These are phyloP conservation scores for Scleromitrula shiraiana DNA, from an alignment of 2,329 filamentous ascomycete genomes.

Conservation along the genomic window DNA sequence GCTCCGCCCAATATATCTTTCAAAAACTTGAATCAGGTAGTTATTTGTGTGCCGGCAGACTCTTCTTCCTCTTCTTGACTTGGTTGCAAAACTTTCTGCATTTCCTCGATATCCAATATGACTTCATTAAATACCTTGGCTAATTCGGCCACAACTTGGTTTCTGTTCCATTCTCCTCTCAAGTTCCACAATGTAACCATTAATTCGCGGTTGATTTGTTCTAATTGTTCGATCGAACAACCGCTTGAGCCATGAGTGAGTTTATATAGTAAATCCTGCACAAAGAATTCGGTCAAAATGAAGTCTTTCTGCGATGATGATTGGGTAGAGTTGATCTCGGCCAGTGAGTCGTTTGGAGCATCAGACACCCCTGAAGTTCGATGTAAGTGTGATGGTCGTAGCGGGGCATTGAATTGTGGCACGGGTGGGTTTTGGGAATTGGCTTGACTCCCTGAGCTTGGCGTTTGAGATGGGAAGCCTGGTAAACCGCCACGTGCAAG, in stretches of 20 bases:
- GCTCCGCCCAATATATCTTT: too few species aligned
- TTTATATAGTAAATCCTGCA: conserved; percentile 18
- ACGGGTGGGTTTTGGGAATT: conserved; percentile 28
- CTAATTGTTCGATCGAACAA: conserved; percentile 74
- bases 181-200: conserved; percentile 86
- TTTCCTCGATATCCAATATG: conserved; percentile 54
- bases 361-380: conserved; percentile 22
- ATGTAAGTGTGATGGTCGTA: conserved; percentile 15
- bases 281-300: conserved; percentile 35
- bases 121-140: conserved; percentile 67
- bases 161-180: conserved; percentile 76
- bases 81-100: conserved; percentile 26
- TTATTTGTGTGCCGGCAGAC: too few species aligned
- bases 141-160: conserved; percentile 57
- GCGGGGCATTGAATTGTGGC: conserved; percentile 33
- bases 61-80: conserved; percentile 17
- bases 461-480: conserved; percentile 23
- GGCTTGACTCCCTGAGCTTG: conserved; percentile 28
- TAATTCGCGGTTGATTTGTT: conserved; percentile 82
- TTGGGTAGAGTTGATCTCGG: conserved; percentile 25
- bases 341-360: conserved; percentile 27
- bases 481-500: conserved; percentile 35
- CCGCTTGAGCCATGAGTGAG: conserved; percentile 25
- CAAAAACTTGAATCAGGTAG: too few species aligned
- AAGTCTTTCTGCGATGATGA: conserved; percentile 26